Evolutionary conservation across 768 basidiomycete species (phyloP).

Genomic region (Mycena epipterygia): DNA sequence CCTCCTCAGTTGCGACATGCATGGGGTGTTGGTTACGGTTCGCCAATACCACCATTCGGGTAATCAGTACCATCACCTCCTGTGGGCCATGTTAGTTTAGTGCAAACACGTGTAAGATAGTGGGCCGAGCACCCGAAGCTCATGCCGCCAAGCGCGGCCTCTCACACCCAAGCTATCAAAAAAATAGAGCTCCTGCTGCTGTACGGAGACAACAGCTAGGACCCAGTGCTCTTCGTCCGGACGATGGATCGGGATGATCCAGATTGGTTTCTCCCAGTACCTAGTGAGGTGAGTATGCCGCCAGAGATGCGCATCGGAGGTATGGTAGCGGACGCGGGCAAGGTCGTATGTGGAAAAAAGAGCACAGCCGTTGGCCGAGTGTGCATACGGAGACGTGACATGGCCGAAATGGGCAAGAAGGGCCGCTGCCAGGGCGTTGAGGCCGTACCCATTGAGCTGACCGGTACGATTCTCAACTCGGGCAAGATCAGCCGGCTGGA

Average conservation of each 20-base stretch:
- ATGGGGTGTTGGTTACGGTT: conserved; percentile 20
- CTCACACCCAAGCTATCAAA: conserved; percentile 48
- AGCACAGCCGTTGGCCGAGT: conserved; percentile 1
- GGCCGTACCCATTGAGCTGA: conserved; percentile 42
- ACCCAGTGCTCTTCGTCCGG: conserved; percentile 47
- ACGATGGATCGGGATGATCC: conserved; percentile 55
- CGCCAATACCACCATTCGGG: conserved; percentile 27
- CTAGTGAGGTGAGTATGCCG: not conserved
- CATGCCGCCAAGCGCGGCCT: conserved; percentile 16
- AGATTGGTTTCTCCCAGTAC: conserved; percentile 48
- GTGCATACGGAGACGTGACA: not conserved
- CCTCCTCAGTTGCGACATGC: conserved; percentile 23
- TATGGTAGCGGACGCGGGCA: conserved; percentile 30
- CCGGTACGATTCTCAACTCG: not conserved
- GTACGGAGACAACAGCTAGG: conserved; percentile 39
- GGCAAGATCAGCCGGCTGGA: not conserved
- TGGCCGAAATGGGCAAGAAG: conserved; percentile 27
- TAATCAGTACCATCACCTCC: conserved; percentile 31
- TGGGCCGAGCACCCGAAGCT: conserved; percentile 33
- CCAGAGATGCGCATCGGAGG: conserved; percentile 41
- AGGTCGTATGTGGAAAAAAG: conserved; percentile 39
- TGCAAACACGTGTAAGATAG: not conserved
- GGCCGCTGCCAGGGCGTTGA: conserved; percentile 41
- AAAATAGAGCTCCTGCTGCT: conserved; percentile 33
- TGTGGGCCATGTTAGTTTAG: not conserved